phyloP scores from a whole-genome alignment of 2,329 filamentous ascomycete genomes.

The Cladophialophora yegresii region DNA sequence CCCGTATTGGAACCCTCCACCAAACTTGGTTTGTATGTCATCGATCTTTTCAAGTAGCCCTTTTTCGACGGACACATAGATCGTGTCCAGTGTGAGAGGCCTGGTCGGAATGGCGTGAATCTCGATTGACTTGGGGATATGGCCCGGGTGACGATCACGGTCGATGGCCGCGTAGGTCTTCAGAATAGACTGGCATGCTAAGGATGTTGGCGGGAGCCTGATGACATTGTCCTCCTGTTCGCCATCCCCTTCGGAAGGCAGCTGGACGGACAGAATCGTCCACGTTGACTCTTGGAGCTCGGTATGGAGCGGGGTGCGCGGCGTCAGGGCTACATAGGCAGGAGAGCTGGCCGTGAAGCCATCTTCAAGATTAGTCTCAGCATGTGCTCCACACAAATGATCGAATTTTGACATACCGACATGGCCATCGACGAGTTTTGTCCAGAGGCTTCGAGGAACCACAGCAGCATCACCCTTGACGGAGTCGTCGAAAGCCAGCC shows the following conservation, averaged over 20 bases:
- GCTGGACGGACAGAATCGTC: conserved; percentile 75
- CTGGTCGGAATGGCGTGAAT: conserved; percentile 79
- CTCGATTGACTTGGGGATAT: conserved; percentile 76
- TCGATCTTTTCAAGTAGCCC: conserved; percentile 78
- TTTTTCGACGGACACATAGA: conserved; percentile 83
- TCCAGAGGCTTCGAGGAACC: conserved; percentile 81
- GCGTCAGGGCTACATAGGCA: conserved; percentile 51
- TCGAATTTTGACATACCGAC: conserved; percentile 41
- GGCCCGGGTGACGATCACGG: conserved; percentile 71
- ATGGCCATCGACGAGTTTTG: conserved; percentile 63
- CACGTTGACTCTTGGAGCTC: conserved; percentile 66
- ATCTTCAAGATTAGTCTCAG: conserved; percentile 18
- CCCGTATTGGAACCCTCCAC: conserved; percentile 53
- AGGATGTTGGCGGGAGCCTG: conserved; percentile 70
- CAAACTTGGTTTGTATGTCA: conserved; percentile 80
- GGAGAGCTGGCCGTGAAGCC: neutral
- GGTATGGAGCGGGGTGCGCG: conserved; percentile 46
- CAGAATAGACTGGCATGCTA: conserved; percentile 77
- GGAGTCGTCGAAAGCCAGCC: conserved; percentile 80
- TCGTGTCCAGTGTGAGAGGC: conserved; percentile 75
- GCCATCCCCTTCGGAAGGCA: conserved; percentile 52
- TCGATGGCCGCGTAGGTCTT: conserved; percentile 70
- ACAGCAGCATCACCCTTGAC: conserved; percentile 83
- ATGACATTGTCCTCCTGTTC: conserved; percentile 76
- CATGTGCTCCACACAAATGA: conserved; percentile 21